Conservation (phyloP, 768 basidiomycete genomes). For the Mycena polygramma region DNA sequence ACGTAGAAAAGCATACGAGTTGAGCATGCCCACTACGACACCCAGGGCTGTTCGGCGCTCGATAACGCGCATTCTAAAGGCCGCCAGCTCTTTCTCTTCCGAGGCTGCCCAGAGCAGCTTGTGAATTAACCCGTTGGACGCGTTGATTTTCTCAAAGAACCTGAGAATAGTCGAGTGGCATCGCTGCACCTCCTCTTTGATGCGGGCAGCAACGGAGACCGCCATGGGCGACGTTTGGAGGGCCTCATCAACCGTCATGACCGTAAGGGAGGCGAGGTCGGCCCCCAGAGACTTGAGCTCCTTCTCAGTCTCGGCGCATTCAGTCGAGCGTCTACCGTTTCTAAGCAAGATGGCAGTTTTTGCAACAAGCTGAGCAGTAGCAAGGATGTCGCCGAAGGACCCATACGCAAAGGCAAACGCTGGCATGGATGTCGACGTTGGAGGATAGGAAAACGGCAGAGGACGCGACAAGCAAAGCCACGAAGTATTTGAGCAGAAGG, state of each 20-base stretch:
- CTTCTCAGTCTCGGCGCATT: constrained; percentile 5
- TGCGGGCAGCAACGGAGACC: background rate
- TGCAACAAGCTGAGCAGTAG: constrained; percentile 5
- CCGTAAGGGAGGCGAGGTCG: background rate
- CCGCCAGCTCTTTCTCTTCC: background rate
- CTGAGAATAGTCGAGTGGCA: background rate
- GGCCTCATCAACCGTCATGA: background rate
- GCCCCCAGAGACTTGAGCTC: constrained; percentile 6
- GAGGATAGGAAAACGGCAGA: too few relatives aligned
- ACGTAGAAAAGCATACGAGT: constrained; percentile 4
- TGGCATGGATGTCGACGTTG: too few relatives aligned
- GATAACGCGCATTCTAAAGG: background rate
- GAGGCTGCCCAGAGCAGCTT: constrained; percentile 2
- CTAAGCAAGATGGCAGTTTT: background rate
- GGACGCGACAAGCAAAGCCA: constrained; percentile 1
- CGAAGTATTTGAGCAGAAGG: too few relatives aligned
- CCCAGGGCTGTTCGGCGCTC: constrained; percentile 10
- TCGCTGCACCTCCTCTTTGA: background rate
- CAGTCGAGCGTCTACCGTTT: background rate
- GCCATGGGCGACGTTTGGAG: background rate
- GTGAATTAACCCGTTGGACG: background rate
- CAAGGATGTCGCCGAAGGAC: constrained; percentile 18
- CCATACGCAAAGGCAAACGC: constrained; percentile 12
- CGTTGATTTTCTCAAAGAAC: constrained; percentile 2
- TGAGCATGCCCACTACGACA: constrained; percentile 5